A percentile compares a stretch with the other conserved stretches of the same genome.
These are phyloP conservation scores for Candida multigemmis DNA, from an alignment of 805 yeast genomes.

Conservation along the genomic window DNA sequence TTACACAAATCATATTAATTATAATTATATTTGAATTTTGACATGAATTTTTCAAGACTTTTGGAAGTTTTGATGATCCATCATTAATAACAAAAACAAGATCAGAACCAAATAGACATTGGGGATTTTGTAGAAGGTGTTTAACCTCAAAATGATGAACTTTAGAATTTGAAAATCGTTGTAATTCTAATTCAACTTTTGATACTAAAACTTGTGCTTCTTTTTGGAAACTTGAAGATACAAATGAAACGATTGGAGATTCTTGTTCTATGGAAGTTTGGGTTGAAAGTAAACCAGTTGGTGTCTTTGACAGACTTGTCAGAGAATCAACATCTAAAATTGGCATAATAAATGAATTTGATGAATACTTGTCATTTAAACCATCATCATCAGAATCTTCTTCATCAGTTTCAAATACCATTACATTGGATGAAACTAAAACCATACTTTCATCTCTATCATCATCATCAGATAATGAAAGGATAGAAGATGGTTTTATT, in stretches of 20 bases:
- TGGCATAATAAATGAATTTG: constrained; percentile 29
- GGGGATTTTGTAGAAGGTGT: too few relatives aligned
- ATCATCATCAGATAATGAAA: constrained; percentile 18
- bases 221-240: constrained; percentile 5
- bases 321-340: constrained; percentile 4
- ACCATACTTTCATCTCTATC: constrained; percentile 9
- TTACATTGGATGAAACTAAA: constrained; percentile 14
- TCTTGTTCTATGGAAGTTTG: neutral
- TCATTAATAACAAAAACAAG: constrained; percentile 28
- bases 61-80: constrained; percentile 22
- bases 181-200: constrained; percentile 1
- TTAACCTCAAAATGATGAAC: too few relatives aligned
- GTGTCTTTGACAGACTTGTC: neutral
- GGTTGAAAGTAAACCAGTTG: neutral
- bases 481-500: constrained; percentile 6
- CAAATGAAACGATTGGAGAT: constrained; percentile 9
- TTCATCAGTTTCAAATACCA: constrained; percentile 35
- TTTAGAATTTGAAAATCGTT: constrained; percentile 2
- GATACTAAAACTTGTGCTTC: constrained; percentile 5
- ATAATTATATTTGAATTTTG: constrained; percentile 17
- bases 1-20: constrained; percentile 28
- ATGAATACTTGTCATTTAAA: constrained; percentile 3
- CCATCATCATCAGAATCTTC: constrained; percentile 16
- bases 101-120: constrained; percentile 13
- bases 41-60: constrained; percentile 11